Percentiles rank a stretch among this genome's conserved stretches.
These are phyloP conservation scores for Letharia columbiana DNA, from an alignment of 495 filamentous ascomycete species.

Conservation along the genomic window DNA sequence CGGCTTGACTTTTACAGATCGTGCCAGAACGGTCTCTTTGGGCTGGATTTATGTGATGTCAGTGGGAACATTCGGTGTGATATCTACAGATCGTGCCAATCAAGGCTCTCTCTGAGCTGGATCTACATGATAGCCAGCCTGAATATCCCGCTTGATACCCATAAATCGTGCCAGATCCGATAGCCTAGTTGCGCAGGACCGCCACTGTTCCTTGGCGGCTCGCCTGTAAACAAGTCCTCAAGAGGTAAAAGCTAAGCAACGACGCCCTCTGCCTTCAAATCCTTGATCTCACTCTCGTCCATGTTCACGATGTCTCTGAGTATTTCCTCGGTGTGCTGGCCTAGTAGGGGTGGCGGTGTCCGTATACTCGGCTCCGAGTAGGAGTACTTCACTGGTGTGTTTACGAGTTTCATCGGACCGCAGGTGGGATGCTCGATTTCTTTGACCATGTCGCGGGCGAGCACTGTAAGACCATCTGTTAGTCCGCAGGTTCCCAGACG, in stretches of 20 bases:
- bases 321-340: slow-evolving; percentile 88
- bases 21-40: not conserved
- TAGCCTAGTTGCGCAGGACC: not conserved
- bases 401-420: slow-evolving; percentile 80
- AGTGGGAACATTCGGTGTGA: not conserved
- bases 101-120: not conserved
- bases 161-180: not conserved
- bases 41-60: not conserved
- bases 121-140: not conserved
- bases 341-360: slow-evolving; percentile 73
- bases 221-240: not conserved
- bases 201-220: not conserved
- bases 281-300: slow-evolving; percentile 49
- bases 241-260: slow-evolving; percentile 40
- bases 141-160: not conserved
- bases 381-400: slow-evolving; percentile 94
- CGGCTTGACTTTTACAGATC: too few species aligned
- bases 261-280: slow-evolving; percentile 59
- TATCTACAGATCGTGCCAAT: not conserved
- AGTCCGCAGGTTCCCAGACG: not conserved
- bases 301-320: slow-evolving; percentile 59
- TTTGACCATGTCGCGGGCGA: slow-evolving; percentile 77
- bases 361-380: slow-evolving; percentile 69
- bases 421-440: slow-evolving; percentile 76
- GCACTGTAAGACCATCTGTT: slow-evolving; percentile 38